Evolutionary conservation across 2,329 filamentous ascomycete species (phyloP).

Genomic region (Corynespora cassiicola): DNA sequence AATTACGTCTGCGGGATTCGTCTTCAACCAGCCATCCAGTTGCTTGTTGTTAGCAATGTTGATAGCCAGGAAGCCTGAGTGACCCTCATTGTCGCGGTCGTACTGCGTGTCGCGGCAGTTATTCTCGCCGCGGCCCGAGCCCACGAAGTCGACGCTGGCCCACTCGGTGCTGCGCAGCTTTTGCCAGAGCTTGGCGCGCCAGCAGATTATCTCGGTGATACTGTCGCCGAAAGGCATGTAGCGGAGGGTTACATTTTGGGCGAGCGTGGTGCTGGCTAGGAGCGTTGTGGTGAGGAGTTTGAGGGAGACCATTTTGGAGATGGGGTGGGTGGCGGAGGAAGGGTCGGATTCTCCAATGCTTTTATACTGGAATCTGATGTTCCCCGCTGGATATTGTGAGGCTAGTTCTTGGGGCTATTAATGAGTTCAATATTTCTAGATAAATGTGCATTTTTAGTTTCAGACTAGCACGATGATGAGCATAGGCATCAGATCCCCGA

Average conservation of each 20-base stretch:
- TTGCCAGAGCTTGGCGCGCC: conserved; percentile 52
- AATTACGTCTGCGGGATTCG: conserved; percentile 53
- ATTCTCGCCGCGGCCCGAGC: conserved; percentile 35
- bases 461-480: neutral
- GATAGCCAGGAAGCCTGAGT: conserved; percentile 53
- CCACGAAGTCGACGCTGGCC: conserved; percentile 48
- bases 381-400: neutral
- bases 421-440: too few species aligned
- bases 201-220: conserved; percentile 55
- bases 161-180: conserved; percentile 49
- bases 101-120: conserved; percentile 48
- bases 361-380: too few species aligned
- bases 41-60: conserved; percentile 52
- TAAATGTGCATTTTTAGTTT: too few species aligned
- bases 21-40: conserved; percentile 52
- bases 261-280: conserved; percentile 11
- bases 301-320: conserved; percentile 26
- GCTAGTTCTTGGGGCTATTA: neutral
- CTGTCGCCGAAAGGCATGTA: conserved; percentile 55
- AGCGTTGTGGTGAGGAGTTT: conserved; percentile 15
- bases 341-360: too few species aligned
- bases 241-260: conserved; percentile 28
- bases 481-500: too few species aligned
- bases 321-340: too few species aligned
- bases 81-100: conserved; percentile 54